Base-by-base conservation (phyloP, 2,329 filamentous ascomycete species). In the Trichoderma arundinaceum region DNA sequence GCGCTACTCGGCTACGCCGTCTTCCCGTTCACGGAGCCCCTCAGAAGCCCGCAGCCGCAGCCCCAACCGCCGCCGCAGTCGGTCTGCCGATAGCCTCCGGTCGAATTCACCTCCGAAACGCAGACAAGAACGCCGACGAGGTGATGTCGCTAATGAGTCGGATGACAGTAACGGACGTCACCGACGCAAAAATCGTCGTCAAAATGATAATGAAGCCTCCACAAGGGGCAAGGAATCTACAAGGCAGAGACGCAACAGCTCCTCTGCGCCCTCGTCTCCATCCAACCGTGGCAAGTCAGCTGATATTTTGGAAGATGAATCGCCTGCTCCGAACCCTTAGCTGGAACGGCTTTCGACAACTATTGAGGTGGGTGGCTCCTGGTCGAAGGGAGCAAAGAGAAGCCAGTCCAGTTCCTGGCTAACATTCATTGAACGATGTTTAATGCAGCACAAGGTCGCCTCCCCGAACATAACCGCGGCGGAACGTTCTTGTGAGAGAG, bases 191-290 rank as follows among this genome's bases (percentile, higher is more conserved):
- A 66, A 63, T 38, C 46, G 54, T 38, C 60, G 46, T 41, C 52
- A 28, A 7, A 60, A 39, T 32, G 63, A 65, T 7, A 33, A 39
- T 15, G 38, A 33, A 35, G 41, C 51, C 41, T 33, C 43, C 13
- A 9, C n/a, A 5, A 65, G 41, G 59, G 58, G 51, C 38, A 68
- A 68, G 54, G 67, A 68, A 58, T 66, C 67, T 15, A 59, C 58
- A 35, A 68, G 63, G 53, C 81, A 79, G 69, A 82, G 82, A 74
- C 80, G 79, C 71, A 84, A 81, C 74, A 79, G 79, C 69, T 85
- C 84, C 69, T 83, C 83, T 69, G 79, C 79, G 74, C 83, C 84
- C 73, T 82, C 81, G 75, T 77, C 78, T 73, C 79, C 81, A 76
- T 80, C 79, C 74, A 75, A 75, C 73, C 81, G 78, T 79, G 76